Evolutionary conservation across 2,329 filamentous ascomycete species (phyloP).

Genomic region (Fusarium pseudoanthophilum): DNA sequence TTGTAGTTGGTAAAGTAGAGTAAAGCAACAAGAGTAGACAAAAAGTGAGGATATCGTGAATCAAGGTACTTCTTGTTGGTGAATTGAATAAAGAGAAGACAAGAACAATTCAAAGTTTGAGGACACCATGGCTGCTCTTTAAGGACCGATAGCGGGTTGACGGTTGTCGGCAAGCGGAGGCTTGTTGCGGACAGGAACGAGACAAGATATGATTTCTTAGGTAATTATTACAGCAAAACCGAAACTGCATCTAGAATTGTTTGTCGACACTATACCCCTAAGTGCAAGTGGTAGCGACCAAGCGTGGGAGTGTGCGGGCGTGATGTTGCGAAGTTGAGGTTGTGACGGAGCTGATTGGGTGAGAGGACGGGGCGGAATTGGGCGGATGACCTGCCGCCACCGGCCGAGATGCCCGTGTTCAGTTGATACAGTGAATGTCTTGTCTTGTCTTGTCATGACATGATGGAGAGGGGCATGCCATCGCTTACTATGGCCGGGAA

Average conservation of each 20-base stretch:
- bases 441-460: slow-evolving; percentile 17
- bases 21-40: slow-evolving; percentile 3
- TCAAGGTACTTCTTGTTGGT: not conserved
- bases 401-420: slow-evolving; percentile 13
- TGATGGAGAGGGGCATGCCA: slow-evolving; percentile 7
- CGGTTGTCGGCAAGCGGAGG: slow-evolving; percentile 23
- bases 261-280: slow-evolving; percentile 62
- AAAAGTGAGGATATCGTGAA: not conserved
- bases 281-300: slow-evolving; percentile 64
- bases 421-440: not conserved
- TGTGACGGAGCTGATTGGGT: slow-evolving; percentile 8
- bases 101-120: not conserved
- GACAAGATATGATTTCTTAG: slow-evolving; percentile 31
- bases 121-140: slow-evolving; percentile 36
- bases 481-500: slow-evolving; percentile 22
- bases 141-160: slow-evolving; percentile 28
- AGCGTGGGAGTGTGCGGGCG: slow-evolving; percentile 36
- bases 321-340: slow-evolving; percentile 25
- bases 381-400: slow-evolving; percentile 33
- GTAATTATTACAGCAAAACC: slow-evolving; percentile 45
- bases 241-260: slow-evolving; percentile 22
- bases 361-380: slow-evolving; percentile 10
- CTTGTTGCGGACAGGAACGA: slow-evolving; percentile 21
- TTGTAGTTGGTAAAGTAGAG: slow-evolving; percentile 1
- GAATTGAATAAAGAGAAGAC: slow-evolving; percentile 9